Evolutionary conservation across 1,284 basidiomycete genomes (phyloP).

Genomic region (Fomitopsis pinicola): DNA sequence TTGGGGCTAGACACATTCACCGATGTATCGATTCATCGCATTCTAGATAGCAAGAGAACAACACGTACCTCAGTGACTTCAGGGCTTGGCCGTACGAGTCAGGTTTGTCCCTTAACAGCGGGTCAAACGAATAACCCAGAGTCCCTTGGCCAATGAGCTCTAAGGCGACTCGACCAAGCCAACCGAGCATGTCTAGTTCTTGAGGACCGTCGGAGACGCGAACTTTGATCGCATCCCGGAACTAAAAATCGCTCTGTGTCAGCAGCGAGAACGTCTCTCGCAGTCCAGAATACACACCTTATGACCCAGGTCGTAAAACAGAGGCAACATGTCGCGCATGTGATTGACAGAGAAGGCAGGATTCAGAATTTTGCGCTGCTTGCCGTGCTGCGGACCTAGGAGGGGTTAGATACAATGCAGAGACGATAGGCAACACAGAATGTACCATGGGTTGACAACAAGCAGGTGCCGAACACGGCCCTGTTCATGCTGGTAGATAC

Average conservation of each 20-base stretch:
- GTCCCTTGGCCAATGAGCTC: slow-evolving; percentile 29
- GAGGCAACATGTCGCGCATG: slow-evolving; percentile 20
- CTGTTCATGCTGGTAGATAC: background rate
- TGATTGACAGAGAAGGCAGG: slow-evolving; percentile 23
- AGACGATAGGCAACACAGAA: background rate
- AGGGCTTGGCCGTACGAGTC: slow-evolving; percentile 28
- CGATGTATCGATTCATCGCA: too few relatives aligned
- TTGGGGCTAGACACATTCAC: too few relatives aligned
- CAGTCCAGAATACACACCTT: slow-evolving; percentile 7
- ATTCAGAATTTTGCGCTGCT: slow-evolving; percentile 21
- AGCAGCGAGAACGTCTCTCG: too few relatives aligned
- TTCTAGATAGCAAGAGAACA: too few relatives aligned
- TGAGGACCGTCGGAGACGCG: background rate
- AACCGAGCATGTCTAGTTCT: slow-evolving; percentile 33
- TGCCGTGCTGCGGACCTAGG: slow-evolving; percentile 15
- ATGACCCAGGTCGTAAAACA: slow-evolving; percentile 19
- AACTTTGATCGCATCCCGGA: too few relatives aligned
- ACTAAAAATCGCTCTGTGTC: too few relatives aligned
- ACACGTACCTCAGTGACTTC: slow-evolving; percentile 22
- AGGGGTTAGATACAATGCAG: too few relatives aligned
- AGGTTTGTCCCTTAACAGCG: slow-evolving; percentile 19
- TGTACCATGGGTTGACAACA: background rate
- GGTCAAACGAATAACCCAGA: slow-evolving; percentile 36
- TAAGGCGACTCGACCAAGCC: slow-evolving; percentile 31
- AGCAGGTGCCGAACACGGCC: background rate